Evolutionary conservation across 108 stramenopile genomes (phyloP), one percentile per base, ranked within the genome.

Genomic region (Cyclotella distinguenda): DNA sequence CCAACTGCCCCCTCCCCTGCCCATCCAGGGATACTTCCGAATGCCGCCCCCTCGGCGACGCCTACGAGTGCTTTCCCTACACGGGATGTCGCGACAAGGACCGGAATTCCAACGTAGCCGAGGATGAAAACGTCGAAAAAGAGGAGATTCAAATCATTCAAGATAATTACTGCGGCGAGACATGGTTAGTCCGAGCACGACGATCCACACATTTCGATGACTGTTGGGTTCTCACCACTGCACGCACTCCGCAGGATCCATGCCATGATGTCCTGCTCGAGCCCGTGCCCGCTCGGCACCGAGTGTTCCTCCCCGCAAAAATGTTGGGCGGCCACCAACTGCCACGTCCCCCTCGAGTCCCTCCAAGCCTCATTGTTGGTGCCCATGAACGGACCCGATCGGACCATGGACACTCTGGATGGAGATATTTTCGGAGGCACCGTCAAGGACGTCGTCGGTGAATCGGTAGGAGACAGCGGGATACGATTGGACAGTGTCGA

Each of bases 281-380:
- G 18, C 4, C 56, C 44, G 2, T 68, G 66, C 34, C 34, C 52
- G 34, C 35, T 19, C 1, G 45, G 28, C 5, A 48, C 25, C 21
- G 55, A 57, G 30, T 68, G 66, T 35, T 30, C 66, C 30, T 3
- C 34, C 48, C 32, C 66, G 2, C 26, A 35, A 33, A 42, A 13
- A 31, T 68, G 66, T 33, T 54, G 30, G 16, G 52, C 52, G 13
- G 66, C 66, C 22, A 68, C 66, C 18, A 68, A 68, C 33, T 68
- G 66, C 34, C 28, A 68, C 39, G 15, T 32, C 0, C 66, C 66
- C 21, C 51, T 57, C 22, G 45, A 42, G 13, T 0, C 30, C 1
- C 23, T 68, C n/a, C n/a, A 23, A 11, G 34, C 66, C 32, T 15
- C 57, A 13, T 33, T 68, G 18, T 13, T 68, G 13, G 50, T 47